Percentiles rank a stretch among this genome's conserved stretches.
phyloP scores from a whole-genome alignment of 352 stramenopile genomes.

The Phytopythium helicoides region DNA sequence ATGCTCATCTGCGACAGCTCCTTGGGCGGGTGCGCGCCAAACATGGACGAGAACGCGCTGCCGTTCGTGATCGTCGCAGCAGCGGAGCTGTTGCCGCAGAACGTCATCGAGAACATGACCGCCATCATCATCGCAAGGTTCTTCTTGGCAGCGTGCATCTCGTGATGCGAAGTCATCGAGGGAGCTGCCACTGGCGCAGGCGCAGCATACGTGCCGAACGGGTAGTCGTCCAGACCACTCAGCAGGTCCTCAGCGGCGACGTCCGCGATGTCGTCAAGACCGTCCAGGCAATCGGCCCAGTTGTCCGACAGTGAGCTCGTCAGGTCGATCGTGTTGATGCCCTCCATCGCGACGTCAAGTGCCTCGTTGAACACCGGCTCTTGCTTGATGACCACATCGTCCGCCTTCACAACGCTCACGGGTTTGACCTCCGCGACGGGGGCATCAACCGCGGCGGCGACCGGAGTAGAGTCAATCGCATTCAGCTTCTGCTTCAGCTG shows the following conservation, averaged over 20 bases:
- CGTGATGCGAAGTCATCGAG: slow-evolving; percentile 38
- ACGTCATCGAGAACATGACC: slow-evolving; percentile 86
- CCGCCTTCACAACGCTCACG: slow-evolving; percentile 5
- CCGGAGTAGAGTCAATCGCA: slow-evolving; percentile 10
- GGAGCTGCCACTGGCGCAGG: neutral
- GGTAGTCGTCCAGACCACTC: slow-evolving; percentile 68
- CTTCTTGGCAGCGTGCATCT: slow-evolving; percentile 86
- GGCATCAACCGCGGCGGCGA: slow-evolving; percentile 31
- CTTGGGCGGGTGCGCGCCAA: slow-evolving; percentile 69
- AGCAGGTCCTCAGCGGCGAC: slow-evolving; percentile 67
- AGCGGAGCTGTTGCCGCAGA: slow-evolving; percentile 74
- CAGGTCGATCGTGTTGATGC: slow-evolving; percentile 22
- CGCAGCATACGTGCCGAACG: slow-evolving; percentile 31
- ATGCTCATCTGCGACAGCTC: slow-evolving; percentile 86
- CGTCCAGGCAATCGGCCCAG: slow-evolving; percentile 59
- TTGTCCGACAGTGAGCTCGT: slow-evolving; percentile 21
- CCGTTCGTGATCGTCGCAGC: slow-evolving; percentile 72
- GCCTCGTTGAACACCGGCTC: slow-evolving; percentile 41
- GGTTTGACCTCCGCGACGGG: slow-evolving; percentile 38
- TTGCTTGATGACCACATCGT: slow-evolving; percentile 56
- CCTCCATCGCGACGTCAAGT: slow-evolving; percentile 24
- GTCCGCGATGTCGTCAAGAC: slow-evolving; percentile 57
- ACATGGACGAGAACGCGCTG: slow-evolving; percentile 81
- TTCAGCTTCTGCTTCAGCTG: slow-evolving; percentile 60
- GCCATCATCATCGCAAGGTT: slow-evolving; percentile 89